phyloP scores from a whole-genome alignment of 2,329 filamentous ascomycete genomes.

The Colletotrichum sidae region DNA sequence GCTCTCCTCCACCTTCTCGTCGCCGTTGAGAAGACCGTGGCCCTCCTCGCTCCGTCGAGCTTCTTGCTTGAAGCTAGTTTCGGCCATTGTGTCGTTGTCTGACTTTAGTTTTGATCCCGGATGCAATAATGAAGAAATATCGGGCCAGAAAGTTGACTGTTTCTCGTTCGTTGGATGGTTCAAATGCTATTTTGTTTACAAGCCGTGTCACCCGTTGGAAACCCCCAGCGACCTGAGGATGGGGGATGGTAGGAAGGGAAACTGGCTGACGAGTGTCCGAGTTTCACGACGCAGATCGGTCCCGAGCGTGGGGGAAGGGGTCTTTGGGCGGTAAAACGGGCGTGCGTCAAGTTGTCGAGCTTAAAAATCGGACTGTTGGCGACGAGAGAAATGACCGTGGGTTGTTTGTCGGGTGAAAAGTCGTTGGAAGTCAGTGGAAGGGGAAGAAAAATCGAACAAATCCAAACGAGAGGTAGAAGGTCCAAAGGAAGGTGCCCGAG shows the following conservation, averaged over 20 bases:
- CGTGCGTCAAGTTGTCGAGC: slow-evolving; percentile 30
- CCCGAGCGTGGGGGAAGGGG: slow-evolving; percentile 24
- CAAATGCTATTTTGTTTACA: slow-evolving; percentile 27
- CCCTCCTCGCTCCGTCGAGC: slow-evolving; percentile 38
- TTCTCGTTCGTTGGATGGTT: slow-evolving; percentile 21
- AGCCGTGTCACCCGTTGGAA: slow-evolving; percentile 23
- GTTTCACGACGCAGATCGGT: slow-evolving; percentile 35
- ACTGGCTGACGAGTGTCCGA: slow-evolving; percentile 28
- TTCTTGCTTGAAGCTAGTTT: slow-evolving; percentile 37
- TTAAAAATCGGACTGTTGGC: slow-evolving; percentile 23
- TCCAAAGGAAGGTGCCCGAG: slow-evolving; percentile 9
- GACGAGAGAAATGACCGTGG: slow-evolving; percentile 23
- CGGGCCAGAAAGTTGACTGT: neutral
- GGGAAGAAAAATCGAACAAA: slow-evolving; percentile 16
- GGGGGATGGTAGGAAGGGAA: slow-evolving; percentile 3
- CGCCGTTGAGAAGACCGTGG: slow-evolving; percentile 38
- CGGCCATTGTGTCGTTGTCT: slow-evolving; percentile 30
- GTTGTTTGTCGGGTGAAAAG: slow-evolving; percentile 16
- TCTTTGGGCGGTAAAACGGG: slow-evolving; percentile 19
- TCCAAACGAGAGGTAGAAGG: slow-evolving; percentile 27
- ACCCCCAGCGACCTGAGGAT: slow-evolving; percentile 13
- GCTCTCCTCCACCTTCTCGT: slow-evolving; percentile 38
- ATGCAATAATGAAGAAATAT: neutral
- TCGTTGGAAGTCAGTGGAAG: slow-evolving; percentile 13
- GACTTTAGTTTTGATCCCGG: neutral